phyloP scores from a whole-genome alignment of 345 rosid genomes.

The Mercurialis annua region DNA sequence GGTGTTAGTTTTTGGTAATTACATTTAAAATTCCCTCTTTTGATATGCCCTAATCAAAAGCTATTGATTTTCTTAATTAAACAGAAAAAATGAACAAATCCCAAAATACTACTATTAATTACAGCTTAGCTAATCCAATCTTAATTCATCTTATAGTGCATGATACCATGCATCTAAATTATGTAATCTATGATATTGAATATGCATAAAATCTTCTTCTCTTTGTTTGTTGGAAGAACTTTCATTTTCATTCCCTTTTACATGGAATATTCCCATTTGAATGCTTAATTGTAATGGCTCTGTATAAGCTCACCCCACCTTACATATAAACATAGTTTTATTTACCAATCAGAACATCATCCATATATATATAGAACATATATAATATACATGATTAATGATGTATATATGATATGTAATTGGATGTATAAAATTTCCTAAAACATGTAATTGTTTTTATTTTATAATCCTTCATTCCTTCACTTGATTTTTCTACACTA shows the following conservation, averaged over 20 bases:
- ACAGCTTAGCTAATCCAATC: neutral
- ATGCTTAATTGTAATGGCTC: neutral
- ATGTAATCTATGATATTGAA: too few relatives aligned
- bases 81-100: conserved; percentile 28
- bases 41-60: conserved; percentile 23
- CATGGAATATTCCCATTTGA: conserved; percentile 19
- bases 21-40: conserved; percentile 14
- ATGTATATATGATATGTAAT: too few relatives aligned
- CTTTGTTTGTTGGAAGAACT: neutral
- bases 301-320: neutral
- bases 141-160: neutral
- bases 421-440: too few relatives aligned
- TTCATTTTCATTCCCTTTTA: conserved; percentile 20
- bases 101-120: conserved; percentile 7
- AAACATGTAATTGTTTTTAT: too few relatives aligned
- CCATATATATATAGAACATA: neutral
- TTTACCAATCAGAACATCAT: too few relatives aligned
- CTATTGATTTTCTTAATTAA: conserved; percentile 12
- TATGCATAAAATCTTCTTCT: neutral
- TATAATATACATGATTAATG: neutral
- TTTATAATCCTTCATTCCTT: too few relatives aligned
- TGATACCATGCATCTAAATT: conserved; percentile 7
- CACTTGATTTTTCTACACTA: too few relatives aligned
- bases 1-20: conserved; percentile 3
- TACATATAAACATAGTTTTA: neutral